A percentile compares a stretch with the other conserved stretches of the same genome.
Evolutionary conservation across 2,329 filamentous ascomycete species (phyloP).

Genomic region (Scopulariopsis brevicaulis): DNA sequence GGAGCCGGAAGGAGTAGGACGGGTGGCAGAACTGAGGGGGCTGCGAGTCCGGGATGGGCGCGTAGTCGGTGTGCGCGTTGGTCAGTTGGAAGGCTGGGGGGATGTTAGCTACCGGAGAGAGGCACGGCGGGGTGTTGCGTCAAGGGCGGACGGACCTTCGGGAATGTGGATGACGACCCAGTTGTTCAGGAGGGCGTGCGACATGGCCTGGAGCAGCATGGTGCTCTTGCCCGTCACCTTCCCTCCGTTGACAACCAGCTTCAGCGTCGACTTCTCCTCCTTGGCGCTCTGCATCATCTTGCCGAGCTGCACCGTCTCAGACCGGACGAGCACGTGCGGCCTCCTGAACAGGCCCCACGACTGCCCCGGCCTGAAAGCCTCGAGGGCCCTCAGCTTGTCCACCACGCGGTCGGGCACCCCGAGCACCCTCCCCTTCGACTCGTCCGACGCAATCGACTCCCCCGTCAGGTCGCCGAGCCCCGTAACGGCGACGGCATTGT

Average conservation of each 20-base stretch:
- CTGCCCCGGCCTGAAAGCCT: constrained; percentile 87
- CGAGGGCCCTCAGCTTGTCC: constrained; percentile 69
- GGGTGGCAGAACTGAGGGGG: constrained; percentile 65
- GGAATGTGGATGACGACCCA: constrained; percentile 88
- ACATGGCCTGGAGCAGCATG: constrained; percentile 71
- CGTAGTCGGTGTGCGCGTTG: constrained; percentile 72
- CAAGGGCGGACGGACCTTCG: constrained; percentile 52
- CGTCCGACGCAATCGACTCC: constrained; percentile 39
- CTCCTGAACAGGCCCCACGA: constrained; percentile 77
- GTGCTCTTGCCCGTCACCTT: constrained; percentile 78
- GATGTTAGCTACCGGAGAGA: not conserved
- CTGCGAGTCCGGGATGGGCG: constrained; percentile 48
- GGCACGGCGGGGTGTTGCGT: not conserved
- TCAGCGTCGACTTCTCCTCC: constrained; percentile 40
- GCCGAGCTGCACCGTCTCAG: constrained; percentile 62
- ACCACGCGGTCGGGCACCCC: constrained; percentile 58
- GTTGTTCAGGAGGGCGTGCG: constrained; percentile 67
- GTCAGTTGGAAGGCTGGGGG: constrained; percentile 66
- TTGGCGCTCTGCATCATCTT: constrained; percentile 44
- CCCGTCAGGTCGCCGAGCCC: constrained; percentile 51
- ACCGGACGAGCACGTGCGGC: constrained; percentile 67
- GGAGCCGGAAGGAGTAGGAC: constrained; percentile 61
- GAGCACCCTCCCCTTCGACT: constrained; percentile 54
- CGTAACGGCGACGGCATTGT: constrained; percentile 72
- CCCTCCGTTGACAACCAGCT: constrained; percentile 62